phyloP scores from a whole-genome alignment of 257 asterid species.

The Primulina tabacum region DNA sequence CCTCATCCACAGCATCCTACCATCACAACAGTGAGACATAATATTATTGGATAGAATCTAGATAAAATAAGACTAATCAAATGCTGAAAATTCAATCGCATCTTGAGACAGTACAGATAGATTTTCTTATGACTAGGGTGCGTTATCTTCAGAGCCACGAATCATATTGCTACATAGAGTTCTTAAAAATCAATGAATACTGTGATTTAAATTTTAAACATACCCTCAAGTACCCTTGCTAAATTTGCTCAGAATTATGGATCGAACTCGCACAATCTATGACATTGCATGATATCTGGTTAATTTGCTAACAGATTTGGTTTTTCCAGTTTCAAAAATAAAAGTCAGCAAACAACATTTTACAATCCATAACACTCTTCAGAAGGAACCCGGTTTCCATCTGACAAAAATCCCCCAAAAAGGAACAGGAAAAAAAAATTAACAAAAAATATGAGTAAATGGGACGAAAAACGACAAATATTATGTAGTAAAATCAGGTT shows the following conservation, averaged over 20 bases:
- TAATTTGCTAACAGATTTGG: not conserved
- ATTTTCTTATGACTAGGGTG: not conserved
- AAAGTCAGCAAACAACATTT: conserved; percentile 11
- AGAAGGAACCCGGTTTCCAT: not conserved
- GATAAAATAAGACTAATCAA: conserved; percentile 7
- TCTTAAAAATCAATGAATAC: not conserved
- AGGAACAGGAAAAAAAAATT: not conserved
- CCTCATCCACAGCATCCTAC: conserved; percentile 78
- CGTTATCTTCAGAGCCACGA: not conserved
- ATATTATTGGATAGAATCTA: conserved; percentile 19
- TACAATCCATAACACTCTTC: not conserved
- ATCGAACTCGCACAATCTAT: not conserved
- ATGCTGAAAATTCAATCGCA: conserved; percentile 5
- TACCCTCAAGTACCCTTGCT: not conserved
- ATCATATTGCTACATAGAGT: not conserved
- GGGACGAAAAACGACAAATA: not conserved
- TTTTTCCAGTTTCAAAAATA: not conserved
- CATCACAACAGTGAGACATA: conserved; percentile 19
- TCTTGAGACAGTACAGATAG: not conserved
- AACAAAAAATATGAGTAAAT: conserved; percentile 8
- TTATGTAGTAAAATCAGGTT: not conserved
- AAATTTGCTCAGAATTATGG: not conserved
- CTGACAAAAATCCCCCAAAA: not conserved
- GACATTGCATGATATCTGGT: not conserved
- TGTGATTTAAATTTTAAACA: not conserved